phyloP scores from a whole-genome alignment of 2,329 filamentous ascomycete genomes.

The Aspergillus carbonarius region DNA sequence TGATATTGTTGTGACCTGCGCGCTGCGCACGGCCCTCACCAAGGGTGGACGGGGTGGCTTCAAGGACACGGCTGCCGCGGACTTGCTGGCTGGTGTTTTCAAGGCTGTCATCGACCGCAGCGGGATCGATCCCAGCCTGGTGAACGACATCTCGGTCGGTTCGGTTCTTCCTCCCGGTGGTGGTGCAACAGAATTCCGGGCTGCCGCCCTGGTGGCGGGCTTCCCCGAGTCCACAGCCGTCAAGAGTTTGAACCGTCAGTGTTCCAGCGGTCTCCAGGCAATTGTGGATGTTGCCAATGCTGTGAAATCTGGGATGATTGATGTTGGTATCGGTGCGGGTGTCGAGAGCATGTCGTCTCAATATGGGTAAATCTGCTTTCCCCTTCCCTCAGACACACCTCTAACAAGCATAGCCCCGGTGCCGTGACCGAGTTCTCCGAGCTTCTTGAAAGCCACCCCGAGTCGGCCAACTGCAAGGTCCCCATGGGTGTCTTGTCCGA shows the following conservation, averaged over 20 bases:
- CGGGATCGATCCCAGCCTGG: constrained; percentile 79
- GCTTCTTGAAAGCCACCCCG: constrained; percentile 74
- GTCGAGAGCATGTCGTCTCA: constrained; percentile 95
- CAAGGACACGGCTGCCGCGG: constrained; percentile 87
- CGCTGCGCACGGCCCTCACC: constrained; percentile 86
- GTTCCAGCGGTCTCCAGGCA: constrained; percentile 88
- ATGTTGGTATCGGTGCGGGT: constrained; percentile 88
- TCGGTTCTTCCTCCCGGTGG: constrained; percentile 89
- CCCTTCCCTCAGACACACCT: background rate
- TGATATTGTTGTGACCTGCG: constrained; percentile 85
- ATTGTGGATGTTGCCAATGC: constrained; percentile 93
- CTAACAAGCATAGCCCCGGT: constrained; percentile 55
- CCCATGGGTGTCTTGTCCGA: constrained; percentile 94
- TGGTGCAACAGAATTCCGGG: constrained; percentile 95
- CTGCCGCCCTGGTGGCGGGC: constrained; percentile 83
- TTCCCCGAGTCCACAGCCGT: constrained; percentile 85
- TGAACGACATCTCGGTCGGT: constrained; percentile 92
- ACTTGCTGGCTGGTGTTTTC: constrained; percentile 82
- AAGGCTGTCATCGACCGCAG: constrained; percentile 79
- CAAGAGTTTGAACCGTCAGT: constrained; percentile 88
- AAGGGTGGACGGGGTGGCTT: constrained; percentile 91
- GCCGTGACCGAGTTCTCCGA: constrained; percentile 94
- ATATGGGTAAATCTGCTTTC: constrained; percentile 74
- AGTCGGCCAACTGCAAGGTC: constrained; percentile 94
- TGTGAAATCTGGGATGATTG: constrained; percentile 89